Conservation (phyloP, 345 rosid species). For the Microcos paniculata region DNA sequence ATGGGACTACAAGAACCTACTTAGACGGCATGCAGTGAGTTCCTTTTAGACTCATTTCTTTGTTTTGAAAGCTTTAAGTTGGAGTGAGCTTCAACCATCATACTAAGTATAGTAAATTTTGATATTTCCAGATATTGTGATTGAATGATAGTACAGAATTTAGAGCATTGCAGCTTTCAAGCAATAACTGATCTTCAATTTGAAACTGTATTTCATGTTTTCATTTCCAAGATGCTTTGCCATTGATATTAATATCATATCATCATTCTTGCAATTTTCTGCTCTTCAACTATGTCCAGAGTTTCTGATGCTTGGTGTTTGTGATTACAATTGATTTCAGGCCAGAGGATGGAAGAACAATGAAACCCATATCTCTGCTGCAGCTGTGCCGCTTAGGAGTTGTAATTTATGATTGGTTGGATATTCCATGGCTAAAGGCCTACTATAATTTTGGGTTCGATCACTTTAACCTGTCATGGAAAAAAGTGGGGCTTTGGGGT, state of each 20-base stretch:
- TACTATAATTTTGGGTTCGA: conserved; percentile 96
- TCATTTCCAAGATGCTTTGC: background rate
- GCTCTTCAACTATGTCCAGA: background rate
- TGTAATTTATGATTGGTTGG: conserved; percentile 89
- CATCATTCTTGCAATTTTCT: background rate
- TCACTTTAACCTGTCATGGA: conserved; percentile 84
- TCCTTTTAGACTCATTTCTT: conserved; percentile 14
- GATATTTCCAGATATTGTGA: background rate
- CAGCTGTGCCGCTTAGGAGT: conserved; percentile 83
- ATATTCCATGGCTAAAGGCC: conserved; percentile 75
- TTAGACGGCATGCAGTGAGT: conserved; percentile 94
- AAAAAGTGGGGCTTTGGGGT: conserved; percentile 65
- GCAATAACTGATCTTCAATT: background rate
- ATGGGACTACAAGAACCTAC: conserved; percentile 90
- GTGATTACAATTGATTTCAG: conserved; percentile 37
- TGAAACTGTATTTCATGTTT: background rate
- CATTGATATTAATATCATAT: conserved; percentile 3
- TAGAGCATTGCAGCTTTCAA: background rate
- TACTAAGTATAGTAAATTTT: background rate
- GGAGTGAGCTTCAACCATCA: background rate
- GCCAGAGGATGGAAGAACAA: conserved; percentile 78
- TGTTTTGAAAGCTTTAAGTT: background rate
- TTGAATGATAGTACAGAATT: background rate
- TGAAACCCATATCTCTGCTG: conserved; percentile 73
- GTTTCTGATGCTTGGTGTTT: background rate